Evolutionary conservation across 495 filamentous ascomycete species (phyloP), one percentile per base, ranked within the genome.

Genomic region (Talaromyces nanjingensis): DNA sequence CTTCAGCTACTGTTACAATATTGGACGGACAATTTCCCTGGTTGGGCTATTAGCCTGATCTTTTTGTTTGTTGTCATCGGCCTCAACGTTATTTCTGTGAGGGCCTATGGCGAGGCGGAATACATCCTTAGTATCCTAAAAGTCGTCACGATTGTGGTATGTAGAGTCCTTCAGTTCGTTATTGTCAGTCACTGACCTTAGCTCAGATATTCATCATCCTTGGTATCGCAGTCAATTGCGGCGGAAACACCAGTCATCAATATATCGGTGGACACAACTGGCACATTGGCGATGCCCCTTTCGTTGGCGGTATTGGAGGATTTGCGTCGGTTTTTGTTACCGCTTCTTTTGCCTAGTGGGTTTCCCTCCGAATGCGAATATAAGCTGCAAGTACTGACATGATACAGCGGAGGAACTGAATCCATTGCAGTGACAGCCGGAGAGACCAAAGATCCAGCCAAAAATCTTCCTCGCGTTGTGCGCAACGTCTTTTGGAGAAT

Each of bases 341-440:
- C 0, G 81, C 81, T 34, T 78, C 81, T 7, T 82, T 82, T 63
- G 76, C 79, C 52, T 81, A 71, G 77, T 80, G 72, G 7, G 77
- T 68, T 7, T 42, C 22, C 22, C 22, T 47, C 14, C 16, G 24
- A 31, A 58, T 22, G 27, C 55, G 14, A 58, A 31, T 16, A 33
- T 20, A 34, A 58, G 24, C 25, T 34, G 20, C 12, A 18, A 9
- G 27, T 64, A 42, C 67, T 68, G 58, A 68, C 62, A n/a, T 20
- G 20, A 25, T n/a, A n/a, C 63, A 78, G 74, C 65, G 83, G 81
- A 31, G 83, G 83, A 31, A 84, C 82, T 18, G 83, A 85, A 66
- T 81, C 79, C 18, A 83, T 85, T 63, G 82, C 82, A 49, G 79
- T 84, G 54, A 83, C 83, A 1, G 83, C 83, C 2, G 82, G 82